These are phyloP conservation scores for Ustilago shanxiensis DNA, from an alignment of 1,284 basidiomycete genomes.

Conservation along the genomic window DNA sequence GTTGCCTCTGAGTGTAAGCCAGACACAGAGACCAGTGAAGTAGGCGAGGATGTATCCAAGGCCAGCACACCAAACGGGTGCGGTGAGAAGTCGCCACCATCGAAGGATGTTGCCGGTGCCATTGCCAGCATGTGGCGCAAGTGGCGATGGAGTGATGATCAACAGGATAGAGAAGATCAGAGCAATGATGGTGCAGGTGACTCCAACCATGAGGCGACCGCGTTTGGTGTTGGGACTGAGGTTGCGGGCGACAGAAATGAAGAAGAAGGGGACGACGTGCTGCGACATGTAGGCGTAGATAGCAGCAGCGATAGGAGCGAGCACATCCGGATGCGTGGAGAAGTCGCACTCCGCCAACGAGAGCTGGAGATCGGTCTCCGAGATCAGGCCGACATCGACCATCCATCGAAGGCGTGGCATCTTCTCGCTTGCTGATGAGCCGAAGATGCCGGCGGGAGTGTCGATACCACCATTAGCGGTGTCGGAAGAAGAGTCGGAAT, in stretches of 20 bases:
- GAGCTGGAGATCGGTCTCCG: slow-evolving; percentile 35
- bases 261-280: slow-evolving; percentile 57
- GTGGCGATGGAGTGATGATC: slow-evolving; percentile 46
- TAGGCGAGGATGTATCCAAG: slow-evolving; percentile 58
- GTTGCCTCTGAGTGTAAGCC: slow-evolving; percentile 59
- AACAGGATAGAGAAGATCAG: slow-evolving; percentile 51
- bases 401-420: slow-evolving; percentile 55
- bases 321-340: slow-evolving; percentile 54
- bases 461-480: slow-evolving; percentile 16
- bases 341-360: slow-evolving; percentile 39
- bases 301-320: slow-evolving; percentile 46
- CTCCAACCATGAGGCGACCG: slow-evolving; percentile 52
- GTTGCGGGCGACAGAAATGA: slow-evolving; percentile 52
- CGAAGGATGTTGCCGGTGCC: slow-evolving; percentile 34
- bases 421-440: slow-evolving; percentile 16
- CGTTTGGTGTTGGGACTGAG: slow-evolving; percentile 50
- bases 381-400: slow-evolving; percentile 56
- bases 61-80: slow-evolving; percentile 58
- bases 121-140: slow-evolving; percentile 27
- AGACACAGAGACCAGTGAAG: slow-evolving; percentile 60
- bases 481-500: slow-evolving; percentile 29
- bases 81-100: slow-evolving; percentile 53
- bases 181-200: slow-evolving; percentile 42
- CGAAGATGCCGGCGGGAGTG: slow-evolving; percentile 4
- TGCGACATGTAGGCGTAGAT: slow-evolving; percentile 52